Evolutionary conservation across 768 basidiomycete species (phyloP).

Genomic region (Termitomyces sp.): DNA sequence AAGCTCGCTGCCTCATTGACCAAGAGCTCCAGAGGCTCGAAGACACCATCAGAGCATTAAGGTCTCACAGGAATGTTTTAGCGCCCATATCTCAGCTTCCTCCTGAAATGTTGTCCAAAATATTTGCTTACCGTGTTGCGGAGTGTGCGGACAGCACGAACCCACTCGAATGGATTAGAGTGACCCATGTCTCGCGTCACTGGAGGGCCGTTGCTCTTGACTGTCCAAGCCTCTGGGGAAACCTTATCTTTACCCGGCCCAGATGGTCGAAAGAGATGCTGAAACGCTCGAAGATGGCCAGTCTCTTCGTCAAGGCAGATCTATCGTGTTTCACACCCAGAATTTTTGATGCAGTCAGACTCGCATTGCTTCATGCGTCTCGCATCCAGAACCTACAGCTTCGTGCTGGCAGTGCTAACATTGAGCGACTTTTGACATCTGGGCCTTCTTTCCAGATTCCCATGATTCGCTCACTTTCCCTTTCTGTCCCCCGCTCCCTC

Average conservation of each 20-base stretch:
- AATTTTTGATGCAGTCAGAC: conserved; percentile 26
- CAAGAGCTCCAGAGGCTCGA: conserved; percentile 31
- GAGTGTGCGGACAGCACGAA: conserved; percentile 8
- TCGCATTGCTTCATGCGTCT: conserved; percentile 27
- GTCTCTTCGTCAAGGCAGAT: conserved; percentile 27
- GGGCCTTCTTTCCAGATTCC: conserved; percentile 25
- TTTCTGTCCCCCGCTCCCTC: conserved; percentile 19
- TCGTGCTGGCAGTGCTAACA: conserved; percentile 19
- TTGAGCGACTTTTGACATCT: conserved; percentile 25
- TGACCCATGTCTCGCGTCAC: conserved; percentile 37
- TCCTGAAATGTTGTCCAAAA: conserved; percentile 36
- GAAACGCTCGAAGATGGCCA: conserved; percentile 39
- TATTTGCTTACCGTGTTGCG: conserved; percentile 30
- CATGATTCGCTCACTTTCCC: conserved; percentile 28
- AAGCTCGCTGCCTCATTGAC: conserved; percentile 33
- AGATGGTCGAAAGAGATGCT: conserved; percentile 42
- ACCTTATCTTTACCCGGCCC: conserved; percentile 28
- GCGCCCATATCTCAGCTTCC: conserved; percentile 38
- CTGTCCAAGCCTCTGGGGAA: conserved; percentile 40
- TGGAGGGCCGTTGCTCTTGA: conserved; percentile 43
- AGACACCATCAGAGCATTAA: conserved; percentile 31
- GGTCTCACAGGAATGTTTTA: conserved; percentile 32
- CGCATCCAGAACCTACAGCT: conserved; percentile 33
- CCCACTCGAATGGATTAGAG: conserved; percentile 31
- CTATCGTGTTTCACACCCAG: conserved; percentile 24